These are phyloP conservation scores for Heliosperma pusillum DNA, from an alignment of 148 eudicot species.

Conservation along the genomic window DNA sequence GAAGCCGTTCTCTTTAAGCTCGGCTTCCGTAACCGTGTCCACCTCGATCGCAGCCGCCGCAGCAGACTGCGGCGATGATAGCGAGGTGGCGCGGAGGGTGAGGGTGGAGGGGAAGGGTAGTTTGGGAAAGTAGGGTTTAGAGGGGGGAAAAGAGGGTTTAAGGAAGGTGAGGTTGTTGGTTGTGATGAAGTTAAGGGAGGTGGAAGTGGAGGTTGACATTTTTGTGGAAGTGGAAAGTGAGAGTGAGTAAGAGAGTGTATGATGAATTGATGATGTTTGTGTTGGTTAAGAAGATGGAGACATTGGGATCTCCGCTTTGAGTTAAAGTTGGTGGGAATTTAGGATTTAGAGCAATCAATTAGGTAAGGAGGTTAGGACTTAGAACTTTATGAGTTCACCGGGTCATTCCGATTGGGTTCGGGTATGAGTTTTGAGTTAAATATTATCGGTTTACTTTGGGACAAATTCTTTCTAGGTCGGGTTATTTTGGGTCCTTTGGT, in stretches of 20 bases:
- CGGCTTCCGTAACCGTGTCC: conserved; percentile 79
- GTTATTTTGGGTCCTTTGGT: too few relatives aligned
- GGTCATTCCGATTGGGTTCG: too few relatives aligned
- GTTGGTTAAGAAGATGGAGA: neutral
- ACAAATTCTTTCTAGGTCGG: too few relatives aligned
- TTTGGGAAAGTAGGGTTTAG: neutral
- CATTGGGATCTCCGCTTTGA: neutral
- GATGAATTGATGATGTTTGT: neutral
- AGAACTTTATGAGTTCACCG: too few relatives aligned
- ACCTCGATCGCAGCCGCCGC: conserved; percentile 40
- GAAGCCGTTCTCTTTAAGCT: conserved; percentile 91
- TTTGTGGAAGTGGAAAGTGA: neutral
- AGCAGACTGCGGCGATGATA: neutral
- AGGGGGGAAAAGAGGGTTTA: neutral
- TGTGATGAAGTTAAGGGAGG: neutral
- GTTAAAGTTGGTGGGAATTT: neutral
- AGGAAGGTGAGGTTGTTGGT: neutral
- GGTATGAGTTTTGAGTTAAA: too few relatives aligned
- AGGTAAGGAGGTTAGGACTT: too few relatives aligned
- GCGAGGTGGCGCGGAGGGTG: neutral
- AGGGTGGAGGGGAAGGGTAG: neutral
- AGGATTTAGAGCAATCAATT: too few relatives aligned
- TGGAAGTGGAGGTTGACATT: neutral
- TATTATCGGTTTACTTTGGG: too few relatives aligned
- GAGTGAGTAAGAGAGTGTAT: neutral